Conservation (phyloP, 1,284 basidiomycete species). For the Porodaedalea pini region DNA sequence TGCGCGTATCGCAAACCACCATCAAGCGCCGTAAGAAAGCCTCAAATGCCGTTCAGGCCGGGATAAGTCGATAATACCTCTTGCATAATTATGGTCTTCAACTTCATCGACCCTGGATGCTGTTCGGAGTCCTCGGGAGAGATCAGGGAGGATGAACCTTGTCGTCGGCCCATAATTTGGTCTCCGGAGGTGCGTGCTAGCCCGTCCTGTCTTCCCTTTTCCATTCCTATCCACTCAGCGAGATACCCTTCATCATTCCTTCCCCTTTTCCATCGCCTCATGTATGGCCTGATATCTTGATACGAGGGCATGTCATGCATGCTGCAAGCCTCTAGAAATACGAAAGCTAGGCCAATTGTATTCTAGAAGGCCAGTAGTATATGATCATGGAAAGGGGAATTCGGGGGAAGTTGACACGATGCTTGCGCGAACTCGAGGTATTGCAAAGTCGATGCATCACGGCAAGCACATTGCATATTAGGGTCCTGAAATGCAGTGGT, state of each 20-base stretch:
- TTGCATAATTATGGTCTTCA: background rate
- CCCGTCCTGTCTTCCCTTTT: background rate
- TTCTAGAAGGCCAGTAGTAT: background rate
- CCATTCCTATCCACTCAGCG: background rate
- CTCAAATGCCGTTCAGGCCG: slow-evolving; percentile 9
- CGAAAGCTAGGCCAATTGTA: background rate
- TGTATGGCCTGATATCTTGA: background rate
- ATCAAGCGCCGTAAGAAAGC: background rate
- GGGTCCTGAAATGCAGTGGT: background rate
- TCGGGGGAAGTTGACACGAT: too few relatives aligned
- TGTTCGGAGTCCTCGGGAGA: slow-evolving; percentile 10
- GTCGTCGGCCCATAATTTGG: slow-evolving; percentile 7
- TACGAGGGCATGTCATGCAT: background rate
- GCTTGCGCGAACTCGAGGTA: too few relatives aligned
- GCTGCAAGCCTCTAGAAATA: background rate
- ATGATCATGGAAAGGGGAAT: too few relatives aligned
- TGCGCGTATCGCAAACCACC: background rate
- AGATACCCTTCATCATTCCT: background rate
- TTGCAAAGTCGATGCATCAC: background rate
- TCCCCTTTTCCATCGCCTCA: background rate
- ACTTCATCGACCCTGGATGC: slow-evolving; percentile 9
- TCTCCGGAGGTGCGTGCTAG: background rate
- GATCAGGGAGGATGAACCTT: background rate
- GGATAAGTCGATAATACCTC: background rate
- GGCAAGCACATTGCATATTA: background rate